Evolutionary conservation across 2,329 filamentous ascomycete genomes (phyloP).

Genomic region (Pseudogymnoascus sp.): DNA sequence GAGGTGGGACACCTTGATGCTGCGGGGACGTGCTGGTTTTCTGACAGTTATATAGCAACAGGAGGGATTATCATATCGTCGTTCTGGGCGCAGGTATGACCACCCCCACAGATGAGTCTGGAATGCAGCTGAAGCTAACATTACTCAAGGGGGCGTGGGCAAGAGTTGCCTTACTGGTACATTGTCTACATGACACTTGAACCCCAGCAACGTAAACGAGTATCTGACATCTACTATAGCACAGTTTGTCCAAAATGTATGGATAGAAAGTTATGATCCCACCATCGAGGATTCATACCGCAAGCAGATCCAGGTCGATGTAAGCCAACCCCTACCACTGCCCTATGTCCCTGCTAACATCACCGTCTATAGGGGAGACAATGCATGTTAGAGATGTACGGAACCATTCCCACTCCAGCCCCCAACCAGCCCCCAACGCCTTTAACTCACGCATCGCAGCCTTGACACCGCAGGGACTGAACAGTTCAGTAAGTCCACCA

Average conservation of each 20-base stretch:
- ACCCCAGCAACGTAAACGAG: conserved; percentile 12
- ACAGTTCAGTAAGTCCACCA: conserved; percentile 57
- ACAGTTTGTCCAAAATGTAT: conserved; percentile 70
- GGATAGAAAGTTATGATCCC: conserved; percentile 63
- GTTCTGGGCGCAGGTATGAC: conserved; percentile 53
- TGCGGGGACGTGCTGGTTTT: not conserved
- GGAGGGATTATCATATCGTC: conserved; percentile 60
- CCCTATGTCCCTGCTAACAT: not conserved
- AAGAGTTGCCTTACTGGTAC: conserved; percentile 69
- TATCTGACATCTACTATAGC: conserved; percentile 37
- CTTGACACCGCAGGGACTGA: conserved; percentile 69
- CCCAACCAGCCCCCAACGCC: not conserved
- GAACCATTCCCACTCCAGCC: conserved; percentile 14
- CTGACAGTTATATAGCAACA: conserved; percentile 21
- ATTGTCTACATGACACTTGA: conserved; percentile 16
- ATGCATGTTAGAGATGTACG: conserved; percentile 65
- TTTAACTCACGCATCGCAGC: conserved; percentile 29
- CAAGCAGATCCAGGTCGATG: conserved; percentile 60
- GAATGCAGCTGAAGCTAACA: not conserved
- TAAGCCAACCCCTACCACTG: conserved; percentile 34
- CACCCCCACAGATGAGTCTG: not conserved
- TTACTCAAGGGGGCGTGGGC: conserved; percentile 56
- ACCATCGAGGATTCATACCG: conserved; percentile 57
- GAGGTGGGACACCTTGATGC: not conserved
- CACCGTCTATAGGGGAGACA: conserved; percentile 50